Percentiles rank a stretch among this genome's conserved stretches.
phyloP scores from a whole-genome alignment of 257 asterid genomes.

The Osmanthus fragrans region DNA sequence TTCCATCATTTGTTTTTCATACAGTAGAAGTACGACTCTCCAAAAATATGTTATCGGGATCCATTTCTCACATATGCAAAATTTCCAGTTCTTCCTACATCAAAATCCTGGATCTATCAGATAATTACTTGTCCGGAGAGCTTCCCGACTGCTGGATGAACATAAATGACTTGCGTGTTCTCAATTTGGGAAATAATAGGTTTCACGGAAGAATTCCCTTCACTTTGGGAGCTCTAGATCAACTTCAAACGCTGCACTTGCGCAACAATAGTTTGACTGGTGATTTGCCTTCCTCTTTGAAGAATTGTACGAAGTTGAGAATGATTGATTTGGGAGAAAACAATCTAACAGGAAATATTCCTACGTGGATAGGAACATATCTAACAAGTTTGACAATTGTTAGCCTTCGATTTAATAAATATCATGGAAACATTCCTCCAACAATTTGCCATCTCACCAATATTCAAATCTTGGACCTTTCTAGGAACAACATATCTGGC shows the following conservation, averaged over 20 bases:
- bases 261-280: constrained; percentile 35
- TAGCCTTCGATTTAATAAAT: constrained; percentile 24
- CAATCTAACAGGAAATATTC: constrained; percentile 27
- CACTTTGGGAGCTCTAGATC: not conserved
- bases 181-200: constrained; percentile 27
- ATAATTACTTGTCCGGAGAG: constrained; percentile 27
- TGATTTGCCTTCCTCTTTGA: constrained; percentile 28
- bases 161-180: not conserved
- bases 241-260: constrained; percentile 18
- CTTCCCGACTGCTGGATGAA: constrained; percentile 39
- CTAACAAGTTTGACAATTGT: constrained; percentile 4
- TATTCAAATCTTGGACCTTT: constrained; percentile 43
- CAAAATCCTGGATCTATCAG: constrained; percentile 26
- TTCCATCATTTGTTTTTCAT: constrained; percentile 27
- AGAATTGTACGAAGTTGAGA: constrained; percentile 21
- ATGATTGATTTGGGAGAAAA: constrained; percentile 42
- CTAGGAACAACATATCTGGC: constrained; percentile 35
- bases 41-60: constrained; percentile 32
- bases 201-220: constrained; percentile 29
- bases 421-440: constrained; percentile 34
- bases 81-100: not conserved
- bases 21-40: constrained; percentile 15
- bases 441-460: constrained; percentile 33
- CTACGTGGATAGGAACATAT: constrained; percentile 30
- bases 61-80: constrained; percentile 33